These are phyloP conservation scores for Epichloe brachyelytri DNA, from an alignment of 2,329 filamentous ascomycete genomes.

Conservation along the genomic window DNA sequence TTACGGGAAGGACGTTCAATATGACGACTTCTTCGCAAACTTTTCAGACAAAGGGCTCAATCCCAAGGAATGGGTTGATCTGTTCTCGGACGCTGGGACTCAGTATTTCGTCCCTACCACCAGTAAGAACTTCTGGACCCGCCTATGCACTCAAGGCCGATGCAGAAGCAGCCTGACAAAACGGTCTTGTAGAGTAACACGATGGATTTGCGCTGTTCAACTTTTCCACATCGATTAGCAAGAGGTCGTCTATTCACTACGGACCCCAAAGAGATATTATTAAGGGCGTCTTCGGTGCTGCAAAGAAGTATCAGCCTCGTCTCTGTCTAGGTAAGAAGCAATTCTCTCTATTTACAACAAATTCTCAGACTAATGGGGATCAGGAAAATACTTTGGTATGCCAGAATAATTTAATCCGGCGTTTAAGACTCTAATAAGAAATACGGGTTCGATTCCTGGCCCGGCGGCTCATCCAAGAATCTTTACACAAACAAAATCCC, in stretches of 20 bases:
- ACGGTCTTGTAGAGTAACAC: slow-evolving; percentile 25
- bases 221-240: slow-evolving; percentile 15
- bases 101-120: slow-evolving; percentile 33
- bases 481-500: slow-evolving; percentile 26
- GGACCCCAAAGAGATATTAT: not conserved
- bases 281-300: slow-evolving; percentile 26
- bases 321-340: not conserved
- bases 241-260: slow-evolving; percentile 19
- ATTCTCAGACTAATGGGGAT: slow-evolving; percentile 5
- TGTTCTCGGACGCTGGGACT: slow-evolving; percentile 37
- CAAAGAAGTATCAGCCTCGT: slow-evolving; percentile 1
- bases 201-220: slow-evolving; percentile 33
- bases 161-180: too few relatives aligned
- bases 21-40: slow-evolving; percentile 41
- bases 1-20: slow-evolving; percentile 35
- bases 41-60: slow-evolving; percentile 37
- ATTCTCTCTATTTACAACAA: not conserved
- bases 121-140: not conserved
- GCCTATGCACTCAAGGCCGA: too few relatives aligned
- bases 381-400: slow-evolving; percentile 34
- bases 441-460: slow-evolving; percentile 19
- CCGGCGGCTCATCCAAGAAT: slow-evolving; percentile 22
- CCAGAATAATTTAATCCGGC: slow-evolving; percentile 36
- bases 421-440: slow-evolving; percentile 16
- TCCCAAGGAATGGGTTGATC: slow-evolving; percentile 39